Percentiles rank a stretch among this genome's conserved stretches.
phyloP scores from a whole-genome alignment of 345 rosid genomes.

The Gossypium rotundifolium region DNA sequence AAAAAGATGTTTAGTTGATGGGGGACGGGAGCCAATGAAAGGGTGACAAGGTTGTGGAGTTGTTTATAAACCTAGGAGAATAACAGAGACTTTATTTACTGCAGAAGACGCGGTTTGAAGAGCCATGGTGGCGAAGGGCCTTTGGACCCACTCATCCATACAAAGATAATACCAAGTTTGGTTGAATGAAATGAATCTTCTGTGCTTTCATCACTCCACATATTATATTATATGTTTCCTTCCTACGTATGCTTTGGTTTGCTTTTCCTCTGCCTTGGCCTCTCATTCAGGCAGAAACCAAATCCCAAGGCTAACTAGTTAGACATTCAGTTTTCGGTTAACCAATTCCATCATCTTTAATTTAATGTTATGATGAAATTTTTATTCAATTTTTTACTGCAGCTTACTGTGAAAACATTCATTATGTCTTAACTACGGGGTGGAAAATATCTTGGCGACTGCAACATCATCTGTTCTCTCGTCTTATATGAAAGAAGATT shows the following conservation, averaged over 20 bases:
- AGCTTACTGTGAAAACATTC: too few relatives aligned
- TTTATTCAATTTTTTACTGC: too few relatives aligned
- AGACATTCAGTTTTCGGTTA: too few relatives aligned
- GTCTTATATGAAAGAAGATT: not conserved
- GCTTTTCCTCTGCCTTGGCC: not conserved
- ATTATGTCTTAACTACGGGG: too few relatives aligned
- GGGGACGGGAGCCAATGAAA: slow-evolving; percentile 7
- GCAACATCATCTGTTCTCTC: not conserved
- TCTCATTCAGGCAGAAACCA: too few relatives aligned
- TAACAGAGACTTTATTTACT: not conserved
- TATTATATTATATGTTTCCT: not conserved
- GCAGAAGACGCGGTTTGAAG: slow-evolving; percentile 21
- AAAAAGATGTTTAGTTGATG: not conserved
- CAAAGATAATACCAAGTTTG: not conserved
- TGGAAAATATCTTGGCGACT: not conserved
- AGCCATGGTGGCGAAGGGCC: not conserved
- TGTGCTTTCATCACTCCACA: not conserved
- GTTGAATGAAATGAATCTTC: not conserved
- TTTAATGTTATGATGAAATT: too few relatives aligned
- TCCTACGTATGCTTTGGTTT: not conserved
- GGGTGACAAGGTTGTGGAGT: not conserved
- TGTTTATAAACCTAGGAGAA: not conserved
- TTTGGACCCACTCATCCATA: slow-evolving; percentile 12
- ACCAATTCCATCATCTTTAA: too few relatives aligned
- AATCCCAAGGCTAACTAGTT: too few relatives aligned